Conservation (phyloP, 2,329 filamentous ascomycete genomes). For the Madurella mycetomatis region DNA sequence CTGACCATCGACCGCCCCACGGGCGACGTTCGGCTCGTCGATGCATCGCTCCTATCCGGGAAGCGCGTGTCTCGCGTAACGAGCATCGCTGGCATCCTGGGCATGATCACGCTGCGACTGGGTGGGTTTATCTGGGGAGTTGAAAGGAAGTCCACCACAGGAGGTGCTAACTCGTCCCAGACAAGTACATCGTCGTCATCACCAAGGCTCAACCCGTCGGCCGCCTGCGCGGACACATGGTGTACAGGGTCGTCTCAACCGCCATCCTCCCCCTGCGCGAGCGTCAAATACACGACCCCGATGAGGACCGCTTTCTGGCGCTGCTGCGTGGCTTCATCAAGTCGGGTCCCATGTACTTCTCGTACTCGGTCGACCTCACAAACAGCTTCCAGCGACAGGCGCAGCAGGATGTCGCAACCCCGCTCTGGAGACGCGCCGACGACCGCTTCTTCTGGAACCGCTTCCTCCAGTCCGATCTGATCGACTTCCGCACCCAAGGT, state of each 20-base stretch:
- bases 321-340: constrained; percentile 79
- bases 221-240: constrained; percentile 88
- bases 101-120: constrained; percentile 87
- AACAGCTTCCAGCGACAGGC: constrained; percentile 95
- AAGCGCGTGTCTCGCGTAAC: constrained; percentile 72
- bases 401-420: constrained; percentile 63
- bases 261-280: constrained; percentile 94
- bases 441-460: constrained; percentile 99
- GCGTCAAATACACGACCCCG: constrained; percentile 81
- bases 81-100: constrained; percentile 91
- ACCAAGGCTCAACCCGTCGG: constrained; percentile 91
- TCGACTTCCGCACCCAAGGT: constrained; percentile 71
- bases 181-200: constrained; percentile 97
- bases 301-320: constrained; percentile 86
- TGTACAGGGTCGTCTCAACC: constrained; percentile 87
- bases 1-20: constrained; percentile 88
- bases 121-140: constrained; percentile 50
- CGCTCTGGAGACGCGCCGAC: constrained; percentile 88
- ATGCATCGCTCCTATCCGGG: constrained; percentile 69
- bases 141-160: too few relatives aligned
- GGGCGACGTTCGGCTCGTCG: constrained; percentile 80
- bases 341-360: constrained; percentile 92
- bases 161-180: constrained; percentile 32
- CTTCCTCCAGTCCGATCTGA: constrained; percentile 85
- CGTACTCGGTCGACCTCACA: constrained; percentile 93